A percentile compares a stretch with the other conserved stretches of the same genome.
These are phyloP conservation scores for Candida alai DNA, from an alignment of 805 yeast genomes.

Conservation along the genomic window DNA sequence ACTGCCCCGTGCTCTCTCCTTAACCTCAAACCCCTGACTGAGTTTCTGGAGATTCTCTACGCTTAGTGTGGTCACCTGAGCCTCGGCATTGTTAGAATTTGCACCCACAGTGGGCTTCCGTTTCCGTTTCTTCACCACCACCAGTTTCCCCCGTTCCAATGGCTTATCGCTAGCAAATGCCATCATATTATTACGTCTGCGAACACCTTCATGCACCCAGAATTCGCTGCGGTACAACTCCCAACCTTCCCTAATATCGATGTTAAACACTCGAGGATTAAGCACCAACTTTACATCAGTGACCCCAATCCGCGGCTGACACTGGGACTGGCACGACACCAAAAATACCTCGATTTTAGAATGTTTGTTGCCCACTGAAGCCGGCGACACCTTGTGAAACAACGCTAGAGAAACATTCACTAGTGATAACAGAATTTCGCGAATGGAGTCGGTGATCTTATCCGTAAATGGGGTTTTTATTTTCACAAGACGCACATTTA, in stretches of 20 bases:
- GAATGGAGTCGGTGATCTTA: conserved; percentile 28
- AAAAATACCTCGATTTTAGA: conserved; percentile 37
- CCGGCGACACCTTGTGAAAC: conserved; percentile 34
- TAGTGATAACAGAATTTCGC: conserved; percentile 32
- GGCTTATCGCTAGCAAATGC: conserved; percentile 19
- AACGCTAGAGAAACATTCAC: conserved; percentile 25
- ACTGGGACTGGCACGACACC: conserved; percentile 38
- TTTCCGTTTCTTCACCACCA: conserved; percentile 6
- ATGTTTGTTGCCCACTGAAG: conserved; percentile 24
- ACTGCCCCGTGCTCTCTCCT: no score
- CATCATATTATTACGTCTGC: conserved; percentile 43
- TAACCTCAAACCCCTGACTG: conserved; percentile 5
- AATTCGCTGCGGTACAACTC: conserved; percentile 89
- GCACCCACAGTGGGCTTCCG: conserved; percentile 14
- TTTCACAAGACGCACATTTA: conserved; percentile 74
- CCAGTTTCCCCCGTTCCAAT: conserved; percentile 5
- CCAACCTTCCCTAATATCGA: conserved; percentile 90
- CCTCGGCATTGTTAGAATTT: conserved; percentile 1
- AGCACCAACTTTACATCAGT: conserved; percentile 77
- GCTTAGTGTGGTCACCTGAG: conserved; percentile 11
- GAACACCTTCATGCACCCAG: conserved; percentile 80
- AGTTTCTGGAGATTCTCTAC: conserved; percentile 17
- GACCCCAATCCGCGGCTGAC: conserved; percentile 63
- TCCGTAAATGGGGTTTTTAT: conserved; percentile 40
- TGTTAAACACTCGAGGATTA: conserved; percentile 75